Conservation (phyloP, 2,329 filamentous ascomycete genomes). For the Paramyrothecium sp. region DNA sequence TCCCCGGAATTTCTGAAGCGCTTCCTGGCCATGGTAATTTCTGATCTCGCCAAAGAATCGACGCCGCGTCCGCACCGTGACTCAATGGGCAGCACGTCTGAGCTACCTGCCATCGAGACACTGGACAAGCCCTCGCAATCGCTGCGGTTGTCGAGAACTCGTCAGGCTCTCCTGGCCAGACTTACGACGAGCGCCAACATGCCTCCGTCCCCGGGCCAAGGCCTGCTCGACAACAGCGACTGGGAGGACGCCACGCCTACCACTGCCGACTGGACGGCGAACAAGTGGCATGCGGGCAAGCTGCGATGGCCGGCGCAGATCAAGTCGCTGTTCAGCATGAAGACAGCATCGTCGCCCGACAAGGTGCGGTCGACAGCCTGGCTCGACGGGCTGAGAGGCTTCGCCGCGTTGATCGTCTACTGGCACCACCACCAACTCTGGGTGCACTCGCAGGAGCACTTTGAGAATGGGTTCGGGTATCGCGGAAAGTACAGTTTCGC, state of each 20-base stretch:
- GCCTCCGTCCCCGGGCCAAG: constrained; percentile 22
- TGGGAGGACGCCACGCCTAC: constrained; percentile 28
- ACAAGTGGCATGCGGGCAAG: background rate
- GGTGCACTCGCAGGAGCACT: constrained; percentile 45
- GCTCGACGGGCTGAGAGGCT: constrained; percentile 62
- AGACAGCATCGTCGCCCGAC: constrained; percentile 11
- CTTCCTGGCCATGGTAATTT: background rate
- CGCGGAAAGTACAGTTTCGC: constrained; percentile 46
- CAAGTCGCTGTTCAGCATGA: constrained; percentile 12
- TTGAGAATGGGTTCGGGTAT: constrained; percentile 56
- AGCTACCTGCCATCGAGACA: background rate
- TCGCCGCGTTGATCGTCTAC: constrained; percentile 66
- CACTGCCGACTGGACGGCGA: background rate
- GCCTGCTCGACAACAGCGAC: constrained; percentile 29
- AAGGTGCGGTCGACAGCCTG: constrained; percentile 53
- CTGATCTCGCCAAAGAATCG: background rate
- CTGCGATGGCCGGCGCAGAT: constrained; percentile 2
- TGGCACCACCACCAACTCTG: constrained; percentile 59
- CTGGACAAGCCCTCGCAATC: background rate
- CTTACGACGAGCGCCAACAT: constrained; percentile 14
- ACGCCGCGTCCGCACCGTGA: background rate
- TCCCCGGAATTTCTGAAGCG: background rate
- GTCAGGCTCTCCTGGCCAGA: background rate
- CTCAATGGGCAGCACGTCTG: background rate
- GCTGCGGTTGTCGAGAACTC: background rate